These are phyloP conservation scores for Cystobasidium slooffiae DNA, from an alignment of 1,284 basidiomycete species.

Conservation along the genomic window DNA sequence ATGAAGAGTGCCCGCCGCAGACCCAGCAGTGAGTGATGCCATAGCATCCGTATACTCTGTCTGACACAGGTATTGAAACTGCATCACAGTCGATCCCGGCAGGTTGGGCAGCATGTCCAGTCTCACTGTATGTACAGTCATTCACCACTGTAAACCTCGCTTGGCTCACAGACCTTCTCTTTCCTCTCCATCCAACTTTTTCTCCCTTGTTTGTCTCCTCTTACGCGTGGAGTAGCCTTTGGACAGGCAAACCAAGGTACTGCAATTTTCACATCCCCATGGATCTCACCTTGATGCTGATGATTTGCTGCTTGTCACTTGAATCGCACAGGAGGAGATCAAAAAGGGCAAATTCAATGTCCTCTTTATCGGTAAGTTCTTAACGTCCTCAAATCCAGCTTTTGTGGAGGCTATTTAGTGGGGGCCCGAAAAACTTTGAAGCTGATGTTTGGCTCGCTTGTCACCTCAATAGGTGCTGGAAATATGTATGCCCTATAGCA, in stretches of 20 bases:
- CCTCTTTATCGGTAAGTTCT: constrained; percentile 27
- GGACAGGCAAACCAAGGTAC: constrained; percentile 41
- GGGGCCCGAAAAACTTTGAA: background rate
- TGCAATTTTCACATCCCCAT: background rate
- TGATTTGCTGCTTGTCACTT: background rate
- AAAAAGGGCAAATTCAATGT: constrained; percentile 45
- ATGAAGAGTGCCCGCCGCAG: constrained; percentile 35
- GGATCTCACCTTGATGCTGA: background rate
- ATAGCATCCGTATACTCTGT: background rate
- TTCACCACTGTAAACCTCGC: background rate
- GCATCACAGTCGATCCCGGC: constrained; percentile 32
- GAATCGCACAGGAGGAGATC: constrained; percentile 29
- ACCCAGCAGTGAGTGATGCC: constrained; percentile 25
- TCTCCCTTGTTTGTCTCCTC: background rate
- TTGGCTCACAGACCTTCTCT: background rate
- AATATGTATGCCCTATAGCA: constrained; percentile 26
- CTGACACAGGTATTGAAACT: too few relatives aligned
- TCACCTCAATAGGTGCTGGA: constrained; percentile 21
- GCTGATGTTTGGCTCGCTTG: background rate
- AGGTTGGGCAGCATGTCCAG: constrained; percentile 38
- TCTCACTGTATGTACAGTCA: constrained; percentile 17
- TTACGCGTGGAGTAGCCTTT: constrained; percentile 18
- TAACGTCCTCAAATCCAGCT: background rate
- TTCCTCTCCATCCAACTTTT: background rate
- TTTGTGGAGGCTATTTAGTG: background rate